Percentiles rank a stretch among this genome's conserved stretches.
phyloP scores from a whole-genome alignment of 441 rosid species.

The Daphne laureola region DNA sequence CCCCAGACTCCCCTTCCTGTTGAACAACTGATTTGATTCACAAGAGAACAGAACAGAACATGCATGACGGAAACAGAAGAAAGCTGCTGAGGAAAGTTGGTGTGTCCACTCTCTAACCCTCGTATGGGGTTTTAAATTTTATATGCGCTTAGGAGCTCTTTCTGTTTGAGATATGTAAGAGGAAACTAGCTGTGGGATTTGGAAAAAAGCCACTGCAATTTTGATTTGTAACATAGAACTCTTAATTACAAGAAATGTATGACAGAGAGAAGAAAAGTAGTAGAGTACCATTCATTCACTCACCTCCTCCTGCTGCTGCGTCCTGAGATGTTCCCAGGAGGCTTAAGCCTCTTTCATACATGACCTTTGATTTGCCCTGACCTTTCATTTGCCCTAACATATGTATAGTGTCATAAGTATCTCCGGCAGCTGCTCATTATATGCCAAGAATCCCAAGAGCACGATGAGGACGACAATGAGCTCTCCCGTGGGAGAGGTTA shows the following conservation, averaged over 20 bases:
- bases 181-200: conserved; percentile 26
- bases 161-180: conserved; percentile 26
- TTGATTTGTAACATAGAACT: conserved; percentile 55
- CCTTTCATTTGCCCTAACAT: no score
- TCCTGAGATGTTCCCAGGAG: no score
- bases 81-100: conserved; percentile 17
- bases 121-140: conserved; percentile 19
- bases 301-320: conserved; percentile 12
- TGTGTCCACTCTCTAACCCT: conserved; percentile 14
- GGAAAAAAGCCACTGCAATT: conserved; percentile 33
- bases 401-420: no score
- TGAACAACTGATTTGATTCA: conserved; percentile 22
- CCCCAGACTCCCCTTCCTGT: not conserved
- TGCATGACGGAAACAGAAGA: conserved; percentile 11
- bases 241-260: conserved; percentile 31
- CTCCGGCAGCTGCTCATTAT: no score
- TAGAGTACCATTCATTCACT: conserved; percentile 22
- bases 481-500: no score
- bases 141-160: conserved; percentile 20
- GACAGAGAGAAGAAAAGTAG: conserved; percentile 28
- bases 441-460: no score
- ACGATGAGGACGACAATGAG: no score
- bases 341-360: no score
- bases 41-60: conserved; percentile 5
- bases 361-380: not conserved